Base-by-base conservation (phyloP, 1,284 basidiomycete species). In the Fomitopsis betulina region DNA sequence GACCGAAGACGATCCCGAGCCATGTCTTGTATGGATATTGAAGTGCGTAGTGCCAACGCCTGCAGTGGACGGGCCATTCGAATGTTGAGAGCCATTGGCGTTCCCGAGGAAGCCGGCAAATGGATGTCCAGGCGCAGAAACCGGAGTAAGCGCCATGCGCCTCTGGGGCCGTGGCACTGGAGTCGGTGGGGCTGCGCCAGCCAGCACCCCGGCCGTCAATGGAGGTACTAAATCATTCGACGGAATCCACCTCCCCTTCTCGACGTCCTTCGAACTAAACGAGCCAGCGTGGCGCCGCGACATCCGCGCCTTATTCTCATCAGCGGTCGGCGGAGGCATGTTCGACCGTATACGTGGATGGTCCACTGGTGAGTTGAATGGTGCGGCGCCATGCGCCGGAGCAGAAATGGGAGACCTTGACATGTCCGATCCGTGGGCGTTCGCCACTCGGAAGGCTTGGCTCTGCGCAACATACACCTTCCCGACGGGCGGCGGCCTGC, bases 241-340 rank as follows among this genome's bases (percentile, higher is more conserved):
- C 3, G 92, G 89, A 62, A 96, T 75, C 56, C 84, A 79, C 72
- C 88, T 92, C 38, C 94, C 94, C 57, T 93, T 85, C 70, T 96
- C 88, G 1, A 97, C 89, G 70, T 97, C 94, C 68, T 93, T 91
- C 37, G 83, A 88, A 63, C 93, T 95, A 76, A 96, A 97, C 0
- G 94, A 96, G 6, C 94, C 94, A 1, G 91, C 94, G 70, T 96
- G 92, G 23, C 94, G 80, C n/a, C 94, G 82, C 61, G 80, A 81
- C 65, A 79, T 84, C 57, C 74, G 73, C 49, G 68, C 64, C 58
- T 74, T 69, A n/a, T 69, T 63, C 17, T 61, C 55, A 43, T 68
- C 67, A 6, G 61, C 49, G 8, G 69, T 65, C 27, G 59, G 58
- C 27, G 67, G 65, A 2, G 60, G 52, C 7, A 65, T 54, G 33